phyloP scores from a whole-genome alignment of 2,329 filamentous ascomycete species.

The Intubia oerlemansii region DNA sequence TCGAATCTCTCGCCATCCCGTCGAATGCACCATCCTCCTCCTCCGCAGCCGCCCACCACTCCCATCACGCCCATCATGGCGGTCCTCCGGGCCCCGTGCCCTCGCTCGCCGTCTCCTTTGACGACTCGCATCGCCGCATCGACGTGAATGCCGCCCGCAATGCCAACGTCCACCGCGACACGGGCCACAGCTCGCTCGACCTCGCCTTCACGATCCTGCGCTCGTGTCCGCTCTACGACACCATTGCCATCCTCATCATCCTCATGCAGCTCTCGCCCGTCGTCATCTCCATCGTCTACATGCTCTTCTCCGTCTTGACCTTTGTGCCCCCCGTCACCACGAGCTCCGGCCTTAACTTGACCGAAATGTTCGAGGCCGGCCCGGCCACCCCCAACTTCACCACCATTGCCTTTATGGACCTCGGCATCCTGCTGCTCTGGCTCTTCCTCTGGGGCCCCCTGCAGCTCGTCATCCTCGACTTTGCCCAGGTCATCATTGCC shows the following conservation, averaged over 20 bases:
- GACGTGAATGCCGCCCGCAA: conserved; percentile 51
- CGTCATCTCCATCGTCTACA: conserved; percentile 72
- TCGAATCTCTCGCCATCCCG: no score
- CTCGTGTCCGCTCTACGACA: conserved; percentile 81
- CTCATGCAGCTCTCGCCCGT: conserved; percentile 81
- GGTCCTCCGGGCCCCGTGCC: conserved; percentile 8
- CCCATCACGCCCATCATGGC: no score
- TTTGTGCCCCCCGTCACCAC: conserved; percentile 71
- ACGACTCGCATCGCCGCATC: conserved; percentile 39
- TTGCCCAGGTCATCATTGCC: conserved; percentile 84
- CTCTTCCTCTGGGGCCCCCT: conserved; percentile 71
- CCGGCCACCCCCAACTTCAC: conserved; percentile 70
- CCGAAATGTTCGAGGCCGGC: conserved; percentile 78
- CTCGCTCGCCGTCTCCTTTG: conserved; percentile 13
- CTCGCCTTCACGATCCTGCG: conserved; percentile 71
- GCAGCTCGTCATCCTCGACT: conserved; percentile 71
- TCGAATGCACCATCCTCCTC: conserved; percentile 12
- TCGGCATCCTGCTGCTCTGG: conserved; percentile 67
- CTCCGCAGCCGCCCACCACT: no score
- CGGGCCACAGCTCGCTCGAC: conserved; percentile 53
- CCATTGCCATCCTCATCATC: conserved; percentile 89
- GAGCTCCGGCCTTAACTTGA: conserved; percentile 60
- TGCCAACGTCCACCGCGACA: conserved; percentile 43
- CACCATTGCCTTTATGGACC: conserved; percentile 67
- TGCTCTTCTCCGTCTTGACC: conserved; percentile 79